These are phyloP conservation scores for Rugonectria rugulosa DNA, from an alignment of 2,329 filamentous ascomycete species.

Conservation along the genomic window DNA sequence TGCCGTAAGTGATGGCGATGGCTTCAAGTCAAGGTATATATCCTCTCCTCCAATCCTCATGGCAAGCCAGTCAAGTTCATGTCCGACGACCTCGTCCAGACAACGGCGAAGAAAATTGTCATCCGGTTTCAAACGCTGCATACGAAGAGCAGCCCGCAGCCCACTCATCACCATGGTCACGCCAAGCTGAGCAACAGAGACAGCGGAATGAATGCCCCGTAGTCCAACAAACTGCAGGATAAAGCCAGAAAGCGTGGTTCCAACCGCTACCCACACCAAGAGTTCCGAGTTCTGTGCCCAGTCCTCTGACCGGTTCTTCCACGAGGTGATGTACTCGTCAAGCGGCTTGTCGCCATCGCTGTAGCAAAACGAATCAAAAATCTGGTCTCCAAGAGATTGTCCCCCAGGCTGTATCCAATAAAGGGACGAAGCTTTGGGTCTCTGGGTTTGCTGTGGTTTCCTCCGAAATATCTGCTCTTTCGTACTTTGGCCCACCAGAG, in stretches of 20 bases:
- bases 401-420: conserved; percentile 4
- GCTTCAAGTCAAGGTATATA: neutral
- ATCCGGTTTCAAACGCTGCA: neutral
- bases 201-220: neutral
- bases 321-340: neutral
- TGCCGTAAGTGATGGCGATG: neutral
- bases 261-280: neutral
- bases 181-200: conserved; percentile 1
- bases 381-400: conserved; percentile 4
- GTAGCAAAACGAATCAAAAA: neutral
- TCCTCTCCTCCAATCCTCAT: neutral
- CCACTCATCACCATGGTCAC: neutral
- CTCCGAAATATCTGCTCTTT: neutral
- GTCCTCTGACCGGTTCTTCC: neutral
- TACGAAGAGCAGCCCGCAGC: neutral
- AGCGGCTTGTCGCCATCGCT: neutral
- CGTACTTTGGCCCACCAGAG: neutral
- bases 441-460: neutral
- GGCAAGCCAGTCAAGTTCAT: conserved; percentile 4
- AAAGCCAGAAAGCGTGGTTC: neutral
- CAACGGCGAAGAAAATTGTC: neutral
- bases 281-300: neutral
- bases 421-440: neutral
- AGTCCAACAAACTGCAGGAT: conserved; percentile 5
- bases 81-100: neutral